Evolutionary conservation across 2,329 filamentous ascomycete species (phyloP).

Genomic region (Penicillium glabrum): DNA sequence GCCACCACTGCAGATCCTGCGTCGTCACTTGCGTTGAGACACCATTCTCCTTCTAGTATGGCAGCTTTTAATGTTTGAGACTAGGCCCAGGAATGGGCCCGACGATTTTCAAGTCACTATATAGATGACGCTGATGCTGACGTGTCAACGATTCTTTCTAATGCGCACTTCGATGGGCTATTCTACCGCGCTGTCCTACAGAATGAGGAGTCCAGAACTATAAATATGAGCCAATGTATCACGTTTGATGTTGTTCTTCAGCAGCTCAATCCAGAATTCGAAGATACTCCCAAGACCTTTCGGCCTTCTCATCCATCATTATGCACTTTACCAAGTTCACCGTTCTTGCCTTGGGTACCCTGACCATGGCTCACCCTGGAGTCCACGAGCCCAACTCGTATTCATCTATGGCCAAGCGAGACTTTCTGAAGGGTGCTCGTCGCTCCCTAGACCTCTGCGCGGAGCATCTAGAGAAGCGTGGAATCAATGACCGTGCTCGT

Average conservation of each 20-base stretch:
- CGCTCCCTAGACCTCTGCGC: constrained; percentile 23
- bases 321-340: constrained; percentile 14
- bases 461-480: constrained; percentile 17
- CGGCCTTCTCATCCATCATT: not conserved
- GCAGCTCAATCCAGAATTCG: not conserved
- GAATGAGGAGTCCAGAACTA: not conserved
- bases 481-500: constrained; percentile 23
- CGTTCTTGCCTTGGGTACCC: constrained; percentile 11
- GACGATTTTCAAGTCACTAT: not conserved
- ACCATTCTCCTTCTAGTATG: not conserved
- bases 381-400: constrained; percentile 18
- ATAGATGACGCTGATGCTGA: not conserved
- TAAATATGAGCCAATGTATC: not conserved
- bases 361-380: constrained; percentile 20
- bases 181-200: not conserved
- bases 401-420: constrained; percentile 11
- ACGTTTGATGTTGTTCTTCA: not conserved
- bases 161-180: not conserved
- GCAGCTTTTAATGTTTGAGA: not conserved
- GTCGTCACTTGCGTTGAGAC: no score
- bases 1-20: no score
- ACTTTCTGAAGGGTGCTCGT: constrained; percentile 18
- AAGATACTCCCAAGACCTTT: not conserved
- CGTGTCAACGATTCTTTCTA: not conserved
- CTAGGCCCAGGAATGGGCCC: not conserved